Conservation (phyloP, 108 stramenopile species). For the Nitzschia sp. region DNA sequence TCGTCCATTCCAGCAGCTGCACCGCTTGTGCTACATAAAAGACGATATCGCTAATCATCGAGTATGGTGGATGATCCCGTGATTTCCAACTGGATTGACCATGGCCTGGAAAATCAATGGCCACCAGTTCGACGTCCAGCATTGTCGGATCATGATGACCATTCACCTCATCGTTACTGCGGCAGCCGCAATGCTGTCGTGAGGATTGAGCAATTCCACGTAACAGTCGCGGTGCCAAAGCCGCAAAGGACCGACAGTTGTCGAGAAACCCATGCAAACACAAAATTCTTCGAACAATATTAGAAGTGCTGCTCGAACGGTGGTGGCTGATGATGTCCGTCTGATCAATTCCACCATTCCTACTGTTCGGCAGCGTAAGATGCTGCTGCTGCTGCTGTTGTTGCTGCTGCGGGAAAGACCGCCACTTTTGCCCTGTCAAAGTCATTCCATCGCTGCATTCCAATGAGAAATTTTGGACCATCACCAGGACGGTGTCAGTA, state of each 20-base stretch:
- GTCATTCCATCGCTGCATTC: conserved; percentile 20
- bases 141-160: not conserved
- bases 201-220: conserved; percentile 5
- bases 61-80: conserved; percentile 39
- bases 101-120: conserved; percentile 72
- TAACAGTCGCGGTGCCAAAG: conserved; percentile 54
- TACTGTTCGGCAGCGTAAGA: too few species aligned
- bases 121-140: conserved; percentile 41
- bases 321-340: not conserved
- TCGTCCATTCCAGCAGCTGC: conserved; percentile 45
- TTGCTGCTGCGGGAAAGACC: not conserved
- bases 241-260: conserved; percentile 72
- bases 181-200: not conserved
- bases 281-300: conserved; percentile 28
- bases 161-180: not conserved
- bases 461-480: conserved; percentile 8
- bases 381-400: not conserved
- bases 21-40: conserved; percentile 55
- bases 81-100: conserved; percentile 51
- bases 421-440: conserved; percentile 26
- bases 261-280: conserved; percentile 84
- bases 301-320: too few species aligned
- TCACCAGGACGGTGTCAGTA: too few species aligned
- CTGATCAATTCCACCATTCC: too few species aligned
- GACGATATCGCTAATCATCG: conserved; percentile 46